These are phyloP conservation scores for Trichoderma asperelloides DNA, from an alignment of 495 filamentous ascomycete genomes.

Conservation along the genomic window DNA sequence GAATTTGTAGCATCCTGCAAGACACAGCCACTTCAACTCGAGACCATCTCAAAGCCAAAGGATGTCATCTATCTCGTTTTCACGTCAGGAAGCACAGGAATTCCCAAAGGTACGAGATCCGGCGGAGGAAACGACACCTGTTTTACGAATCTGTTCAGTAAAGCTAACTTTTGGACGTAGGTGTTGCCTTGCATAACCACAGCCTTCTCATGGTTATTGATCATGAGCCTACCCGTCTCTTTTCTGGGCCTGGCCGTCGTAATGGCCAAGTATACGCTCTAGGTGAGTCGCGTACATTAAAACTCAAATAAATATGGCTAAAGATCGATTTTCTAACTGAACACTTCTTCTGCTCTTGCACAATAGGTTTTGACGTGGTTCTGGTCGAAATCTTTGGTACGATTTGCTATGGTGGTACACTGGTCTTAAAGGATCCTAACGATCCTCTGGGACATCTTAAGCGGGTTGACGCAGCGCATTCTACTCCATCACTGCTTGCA, in stretches of 20 bases:
- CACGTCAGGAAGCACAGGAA: conserved; percentile 21
- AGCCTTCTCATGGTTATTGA: conserved; percentile 4
- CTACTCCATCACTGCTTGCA: conserved; percentile 20
- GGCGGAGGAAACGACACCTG: not conserved
- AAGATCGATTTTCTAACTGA: not conserved
- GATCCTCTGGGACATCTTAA: conserved; percentile 17
- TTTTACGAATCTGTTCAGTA: not conserved
- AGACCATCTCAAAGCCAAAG: conserved; percentile 6
- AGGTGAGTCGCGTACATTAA: not conserved
- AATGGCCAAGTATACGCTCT: conserved; percentile 13
- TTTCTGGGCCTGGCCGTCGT: conserved; percentile 14
- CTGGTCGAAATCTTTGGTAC: conserved; percentile 18
- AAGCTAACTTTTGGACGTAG: not conserved
- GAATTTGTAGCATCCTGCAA: not conserved
- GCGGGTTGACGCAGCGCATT: conserved; percentile 15
- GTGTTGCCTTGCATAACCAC: not conserved
- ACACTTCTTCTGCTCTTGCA: not conserved
- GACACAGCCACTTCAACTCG: conserved; percentile 6
- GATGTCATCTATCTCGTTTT: conserved; percentile 18
- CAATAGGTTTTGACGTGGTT: conserved; percentile 16
- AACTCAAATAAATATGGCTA: too few species aligned
- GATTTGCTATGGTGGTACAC: conserved; percentile 18
- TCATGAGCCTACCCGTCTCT: conserved; percentile 10
- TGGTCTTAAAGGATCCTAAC: conserved; percentile 16
- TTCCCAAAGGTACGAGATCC: conserved; percentile 15